phyloP scores from a whole-genome alignment of 75 land plant species.

The Azolla pinnata region DNA sequence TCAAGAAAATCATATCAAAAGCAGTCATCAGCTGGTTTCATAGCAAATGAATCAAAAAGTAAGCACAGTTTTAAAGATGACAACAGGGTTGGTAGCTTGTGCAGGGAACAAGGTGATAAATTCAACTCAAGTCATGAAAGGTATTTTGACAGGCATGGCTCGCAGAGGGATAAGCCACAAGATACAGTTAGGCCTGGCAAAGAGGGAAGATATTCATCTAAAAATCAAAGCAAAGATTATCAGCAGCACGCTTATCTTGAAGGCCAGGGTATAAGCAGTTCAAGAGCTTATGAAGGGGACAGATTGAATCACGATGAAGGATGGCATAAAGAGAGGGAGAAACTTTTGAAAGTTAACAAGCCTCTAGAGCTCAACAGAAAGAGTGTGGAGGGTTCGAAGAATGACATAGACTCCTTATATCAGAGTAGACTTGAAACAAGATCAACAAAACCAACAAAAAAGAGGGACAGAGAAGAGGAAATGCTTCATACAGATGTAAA shows the following conservation, averaged over 20 bases:
- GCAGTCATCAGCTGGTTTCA: background rate
- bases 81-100: background rate
- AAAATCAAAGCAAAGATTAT: background rate
- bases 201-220: background rate
- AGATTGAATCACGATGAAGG: background rate
- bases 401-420: background rate
- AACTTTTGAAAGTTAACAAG: background rate
- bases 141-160: background rate
- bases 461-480: conserved; percentile 5
- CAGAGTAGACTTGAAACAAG: background rate
- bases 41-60: background rate
- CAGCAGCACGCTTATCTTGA: background rate
- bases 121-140: background rate
- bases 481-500: background rate
- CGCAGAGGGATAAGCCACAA: background rate
- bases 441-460: background rate
- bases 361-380: background rate
- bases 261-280: background rate
- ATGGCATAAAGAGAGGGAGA: background rate
- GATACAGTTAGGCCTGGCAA: background rate
- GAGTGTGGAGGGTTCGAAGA: background rate
- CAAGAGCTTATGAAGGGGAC: background rate
- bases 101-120: background rate
- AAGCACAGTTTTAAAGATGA: background rate
- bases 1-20: background rate